These are phyloP conservation scores for Curvularia eragrostidis DNA, from an alignment of 2,329 filamentous ascomycete genomes.

Conservation along the genomic window DNA sequence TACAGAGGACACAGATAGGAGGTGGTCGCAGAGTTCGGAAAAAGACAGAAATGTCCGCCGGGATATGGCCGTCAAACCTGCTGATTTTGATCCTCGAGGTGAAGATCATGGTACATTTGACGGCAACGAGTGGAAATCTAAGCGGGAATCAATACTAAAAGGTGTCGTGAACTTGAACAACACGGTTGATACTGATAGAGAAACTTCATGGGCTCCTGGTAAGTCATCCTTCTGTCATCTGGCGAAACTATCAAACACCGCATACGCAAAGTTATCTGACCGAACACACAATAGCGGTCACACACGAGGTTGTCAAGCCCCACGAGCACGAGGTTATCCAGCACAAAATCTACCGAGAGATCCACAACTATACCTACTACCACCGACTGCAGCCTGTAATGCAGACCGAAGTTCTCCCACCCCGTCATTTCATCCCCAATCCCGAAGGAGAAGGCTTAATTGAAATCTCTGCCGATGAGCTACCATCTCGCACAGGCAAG, in stretches of 20 bases:
- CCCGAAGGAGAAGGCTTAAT: conserved; percentile 46
- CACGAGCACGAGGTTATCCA: conserved; percentile 56
- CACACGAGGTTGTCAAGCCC: conserved; percentile 57
- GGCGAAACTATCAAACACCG: background rate
- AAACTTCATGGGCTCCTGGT: conserved; percentile 51
- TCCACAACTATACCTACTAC: conserved; percentile 61
- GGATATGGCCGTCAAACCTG: conserved; percentile 6
- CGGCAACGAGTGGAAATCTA: conserved; percentile 11
- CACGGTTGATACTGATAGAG: conserved; percentile 50
- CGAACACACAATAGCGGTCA: conserved; percentile 53
- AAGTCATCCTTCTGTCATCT: conserved; percentile 14
- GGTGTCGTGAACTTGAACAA: conserved; percentile 48
- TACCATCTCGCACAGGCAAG: conserved; percentile 45
- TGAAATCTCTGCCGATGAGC: conserved; percentile 55
- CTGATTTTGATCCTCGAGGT: background rate
- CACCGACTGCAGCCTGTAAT: conserved; percentile 62
- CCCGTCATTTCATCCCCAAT: conserved; percentile 59
- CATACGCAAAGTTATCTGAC: background rate
- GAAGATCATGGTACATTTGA: background rate
- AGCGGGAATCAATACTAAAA: conserved; percentile 25
- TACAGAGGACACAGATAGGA: background rate
- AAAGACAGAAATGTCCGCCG: background rate
- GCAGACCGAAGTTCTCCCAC: conserved; percentile 60
- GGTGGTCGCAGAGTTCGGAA: background rate
- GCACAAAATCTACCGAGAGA: conserved; percentile 59